Evolutionary conservation across 148 eudicot genomes (phyloP).

Genomic region (Polygonum aviculare): DNA sequence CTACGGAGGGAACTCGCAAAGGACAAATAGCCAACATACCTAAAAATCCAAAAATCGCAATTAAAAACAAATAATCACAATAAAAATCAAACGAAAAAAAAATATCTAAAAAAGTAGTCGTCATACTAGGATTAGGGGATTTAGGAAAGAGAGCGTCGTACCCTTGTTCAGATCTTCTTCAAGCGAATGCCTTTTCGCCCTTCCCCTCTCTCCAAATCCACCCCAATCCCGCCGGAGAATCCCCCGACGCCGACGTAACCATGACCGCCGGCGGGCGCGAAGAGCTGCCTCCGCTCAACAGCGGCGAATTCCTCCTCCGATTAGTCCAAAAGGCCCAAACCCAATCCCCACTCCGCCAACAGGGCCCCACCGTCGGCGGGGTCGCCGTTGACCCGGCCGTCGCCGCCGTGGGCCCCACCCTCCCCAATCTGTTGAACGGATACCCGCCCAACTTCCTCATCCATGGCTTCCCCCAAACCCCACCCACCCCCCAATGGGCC

Average conservation of each 20-base stretch:
- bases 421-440: slow-evolving; percentile 18
- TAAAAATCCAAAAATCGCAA: too few relatives aligned
- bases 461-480: slow-evolving; percentile 27
- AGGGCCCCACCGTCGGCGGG: slow-evolving; percentile 11
- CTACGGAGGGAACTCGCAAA: too few relatives aligned
- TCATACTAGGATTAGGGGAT: background rate
- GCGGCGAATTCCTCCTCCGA: slow-evolving; percentile 65
- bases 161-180: background rate
- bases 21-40: too few relatives aligned
- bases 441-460: slow-evolving; percentile 26
- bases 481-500: slow-evolving; percentile 18
- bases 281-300: slow-evolving; percentile 16
- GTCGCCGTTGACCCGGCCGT: slow-evolving; percentile 54
- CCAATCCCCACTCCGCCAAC: slow-evolving; percentile 10
- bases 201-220: background rate
- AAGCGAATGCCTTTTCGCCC: background rate
- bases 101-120: background rate
- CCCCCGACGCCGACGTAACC: background rate
- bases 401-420: slow-evolving; percentile 62
- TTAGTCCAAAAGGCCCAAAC: slow-evolving; percentile 37
- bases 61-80: background rate
- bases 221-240: background rate
- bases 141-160: background rate
- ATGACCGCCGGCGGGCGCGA: slow-evolving; percentile 47
- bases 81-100: background rate